Evolutionary conservation across 2,329 filamentous ascomycete species (phyloP).

Genomic region (Cephalotrichum gorgonifer): DNA sequence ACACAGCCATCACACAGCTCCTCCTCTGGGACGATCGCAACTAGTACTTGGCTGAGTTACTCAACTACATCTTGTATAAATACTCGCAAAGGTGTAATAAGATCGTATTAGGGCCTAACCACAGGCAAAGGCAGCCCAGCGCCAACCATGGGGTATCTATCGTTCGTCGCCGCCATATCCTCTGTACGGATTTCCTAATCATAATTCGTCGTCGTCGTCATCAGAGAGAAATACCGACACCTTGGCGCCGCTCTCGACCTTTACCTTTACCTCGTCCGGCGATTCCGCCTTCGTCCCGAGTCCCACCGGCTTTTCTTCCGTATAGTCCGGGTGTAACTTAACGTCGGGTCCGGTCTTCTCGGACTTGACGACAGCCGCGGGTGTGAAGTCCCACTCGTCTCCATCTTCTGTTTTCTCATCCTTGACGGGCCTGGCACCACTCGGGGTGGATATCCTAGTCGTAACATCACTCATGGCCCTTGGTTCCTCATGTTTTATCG

Average conservation of each 20-base stretch:
- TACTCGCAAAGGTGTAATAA: no score
- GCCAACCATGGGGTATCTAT: background rate
- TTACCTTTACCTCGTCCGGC: constrained; percentile 6
- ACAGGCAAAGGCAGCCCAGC: no score
- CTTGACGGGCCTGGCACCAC: background rate
- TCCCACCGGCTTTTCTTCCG: background rate
- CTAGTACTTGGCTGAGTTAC: no score
- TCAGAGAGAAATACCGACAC: constrained; percentile 26
- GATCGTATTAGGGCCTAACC: no score
- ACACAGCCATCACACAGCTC: no score
- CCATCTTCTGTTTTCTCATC: constrained; percentile 1
- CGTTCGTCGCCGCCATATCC: no score
- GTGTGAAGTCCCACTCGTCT: background rate
- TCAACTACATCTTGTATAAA: no score
- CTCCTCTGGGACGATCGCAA: no score
- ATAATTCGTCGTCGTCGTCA: constrained; percentile 27
- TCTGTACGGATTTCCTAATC: constrained; percentile 6
- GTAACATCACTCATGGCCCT: constrained; percentile 1
- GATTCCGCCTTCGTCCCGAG: background rate
- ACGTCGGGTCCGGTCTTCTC: constrained; percentile 3
- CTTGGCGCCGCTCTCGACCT: constrained; percentile 7
- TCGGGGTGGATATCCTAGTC: background rate
- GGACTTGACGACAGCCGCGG: constrained; percentile 3
- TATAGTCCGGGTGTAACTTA: background rate
- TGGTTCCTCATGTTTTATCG: constrained; percentile 6